Evolutionary conservation across 2,329 filamentous ascomycete genomes (phyloP), one percentile per base, ranked within the genome.

Genomic region (Rasamsonia emersonii): DNA sequence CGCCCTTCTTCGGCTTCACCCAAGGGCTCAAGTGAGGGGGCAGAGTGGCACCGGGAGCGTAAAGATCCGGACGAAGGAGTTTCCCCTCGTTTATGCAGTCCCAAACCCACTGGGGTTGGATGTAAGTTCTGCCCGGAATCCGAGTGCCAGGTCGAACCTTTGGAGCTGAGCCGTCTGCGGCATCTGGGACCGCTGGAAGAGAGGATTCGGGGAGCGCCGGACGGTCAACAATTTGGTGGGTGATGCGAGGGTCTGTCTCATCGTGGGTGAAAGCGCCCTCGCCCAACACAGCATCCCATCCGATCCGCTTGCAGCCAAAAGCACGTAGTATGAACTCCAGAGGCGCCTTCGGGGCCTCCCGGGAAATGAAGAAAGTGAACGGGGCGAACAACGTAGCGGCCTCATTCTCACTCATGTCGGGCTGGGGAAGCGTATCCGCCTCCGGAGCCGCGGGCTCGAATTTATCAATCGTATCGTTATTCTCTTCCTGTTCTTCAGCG

Each of bases 101-200:
- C 91, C 91, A 98, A 3, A 98, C 78, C 89, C 93, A 98, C 57
- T 98, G 91, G 13, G 91, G 91, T 65, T 98, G 91, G 35, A 98
- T 66, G 48, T 98, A 98, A 42, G 78, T 86, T 44, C 91, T 75
- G 20, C 89, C 89, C n/a, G 89, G 86, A 40, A 96, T 81, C 39
- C 86, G 77, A 42, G 77, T 77, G 50, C 84, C 82, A 18, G 69
- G 64, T 50, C 62, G 65, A 39, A 70, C 59, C 40, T 59, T 66
- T 20, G 59, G 17, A 46, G 65, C 26, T 64, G 48, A 65, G 13
- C 58, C 67, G 37, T 64, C 57, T 21, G 64, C 61, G 3, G 53
- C 53, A 11, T 60, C 58, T 14, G 61, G 59, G 28, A 59, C 39
- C 30, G 56, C 50, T 10, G 64, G 62, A 19, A 68, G 56, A 31